Evolutionary conservation across 2,329 filamentous ascomycete genomes (phyloP).

Genomic region (Macrophomina pseudophaseolina): DNA sequence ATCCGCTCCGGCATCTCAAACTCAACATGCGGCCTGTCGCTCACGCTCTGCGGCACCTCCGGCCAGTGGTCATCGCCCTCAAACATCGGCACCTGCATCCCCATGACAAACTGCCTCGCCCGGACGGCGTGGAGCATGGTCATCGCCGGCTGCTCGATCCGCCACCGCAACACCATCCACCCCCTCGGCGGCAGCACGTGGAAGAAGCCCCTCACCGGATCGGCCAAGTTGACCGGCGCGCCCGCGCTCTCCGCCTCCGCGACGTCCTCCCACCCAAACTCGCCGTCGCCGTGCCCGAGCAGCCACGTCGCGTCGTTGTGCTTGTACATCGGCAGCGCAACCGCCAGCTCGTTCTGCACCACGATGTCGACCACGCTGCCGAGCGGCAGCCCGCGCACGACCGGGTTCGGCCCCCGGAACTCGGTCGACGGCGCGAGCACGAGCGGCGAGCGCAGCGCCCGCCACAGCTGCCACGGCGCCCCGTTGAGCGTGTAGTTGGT

Average conservation of each 20-base stretch:
- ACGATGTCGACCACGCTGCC: constrained; percentile 32
- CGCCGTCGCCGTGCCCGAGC: constrained; percentile 26
- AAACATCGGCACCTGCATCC: constrained; percentile 32
- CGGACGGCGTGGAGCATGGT: constrained; percentile 31
- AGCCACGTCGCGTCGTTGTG: constrained; percentile 31
- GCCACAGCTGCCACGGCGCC: constrained; percentile 31
- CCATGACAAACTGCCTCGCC: constrained; percentile 31
- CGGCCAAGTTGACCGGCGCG: constrained; percentile 24
- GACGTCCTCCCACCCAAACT: neutral
- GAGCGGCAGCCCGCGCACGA: constrained; percentile 26
- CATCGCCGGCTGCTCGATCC: constrained; percentile 29
- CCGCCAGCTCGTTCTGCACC: constrained; percentile 29
- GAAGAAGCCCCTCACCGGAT: constrained; percentile 29
- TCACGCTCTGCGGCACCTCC: constrained; percentile 28
- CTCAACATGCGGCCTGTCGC: constrained; percentile 30
- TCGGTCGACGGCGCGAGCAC: constrained; percentile 25
- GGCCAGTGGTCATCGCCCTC: constrained; percentile 31
- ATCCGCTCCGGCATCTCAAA: constrained; percentile 29
- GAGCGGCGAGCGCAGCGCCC: constrained; percentile 29
- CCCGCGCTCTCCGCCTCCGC: neutral
- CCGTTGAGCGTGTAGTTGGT: constrained; percentile 33
- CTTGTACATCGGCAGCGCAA: constrained; percentile 30
- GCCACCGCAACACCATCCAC: constrained; percentile 31
- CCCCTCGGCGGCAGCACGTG: constrained; percentile 31
- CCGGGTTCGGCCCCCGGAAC: constrained; percentile 29